Conservation (phyloP, 164 flowering plant species). For the Kalanchoe fedtschenkoi region DNA sequence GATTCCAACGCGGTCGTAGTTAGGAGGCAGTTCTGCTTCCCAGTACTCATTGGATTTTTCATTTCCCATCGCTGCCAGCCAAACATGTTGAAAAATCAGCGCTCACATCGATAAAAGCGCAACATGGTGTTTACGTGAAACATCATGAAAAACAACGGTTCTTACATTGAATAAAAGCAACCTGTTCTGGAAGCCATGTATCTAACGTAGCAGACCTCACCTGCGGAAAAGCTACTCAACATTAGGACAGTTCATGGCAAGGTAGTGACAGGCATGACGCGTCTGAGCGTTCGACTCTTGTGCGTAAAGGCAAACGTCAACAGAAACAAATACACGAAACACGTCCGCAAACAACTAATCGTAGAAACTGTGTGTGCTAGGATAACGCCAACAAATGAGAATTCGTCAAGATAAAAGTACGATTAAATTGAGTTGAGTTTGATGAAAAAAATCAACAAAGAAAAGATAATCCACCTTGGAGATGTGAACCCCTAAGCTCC, state of each 20-base stretch:
- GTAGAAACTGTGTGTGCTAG: no score
- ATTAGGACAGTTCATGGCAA: background rate
- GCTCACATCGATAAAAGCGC: no score
- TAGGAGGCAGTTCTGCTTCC: constrained; percentile 93
- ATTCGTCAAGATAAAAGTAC: no score
- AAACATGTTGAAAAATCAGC: no score
- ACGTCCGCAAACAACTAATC: no score
- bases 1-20: constrained; percentile 87
- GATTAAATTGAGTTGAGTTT: no score
- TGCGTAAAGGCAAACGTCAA: no score
- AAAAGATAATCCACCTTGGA: constrained; percentile 43
- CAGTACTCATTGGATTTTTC: constrained; percentile 74
- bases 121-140: no score
- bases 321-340: no score
- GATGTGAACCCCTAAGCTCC: constrained; percentile 78
- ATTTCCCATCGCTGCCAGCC: constrained; percentile 98
- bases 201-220: constrained; percentile 90
- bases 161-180: constrained; percentile 90
- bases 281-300: no score
- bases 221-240: constrained; percentile 20
- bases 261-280: background rate
- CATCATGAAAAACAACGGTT: no score
- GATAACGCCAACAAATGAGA: no score
- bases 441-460: background rate
- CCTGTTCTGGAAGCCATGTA: constrained; percentile 98